phyloP scores from a whole-genome alignment of 371 early-diverging fungal genomes.

The Mucor indicus region DNA sequence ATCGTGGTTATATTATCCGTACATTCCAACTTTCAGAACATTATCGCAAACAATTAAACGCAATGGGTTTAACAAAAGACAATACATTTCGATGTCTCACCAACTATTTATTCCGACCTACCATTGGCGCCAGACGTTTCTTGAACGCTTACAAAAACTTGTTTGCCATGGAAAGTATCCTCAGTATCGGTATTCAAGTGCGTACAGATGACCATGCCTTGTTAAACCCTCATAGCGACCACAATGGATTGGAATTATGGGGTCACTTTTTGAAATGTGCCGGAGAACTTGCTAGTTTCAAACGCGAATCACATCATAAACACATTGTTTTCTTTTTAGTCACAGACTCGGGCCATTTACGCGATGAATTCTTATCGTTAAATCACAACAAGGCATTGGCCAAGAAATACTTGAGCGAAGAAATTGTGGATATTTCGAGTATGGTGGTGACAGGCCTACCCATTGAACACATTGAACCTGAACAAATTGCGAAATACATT shows the following conservation, averaged over 20 bases:
- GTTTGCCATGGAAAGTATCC: conserved; percentile 41
- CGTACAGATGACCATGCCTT: conserved; percentile 42
- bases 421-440: conserved; percentile 23
- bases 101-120: conserved; percentile 46
- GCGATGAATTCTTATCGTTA: conserved; percentile 37
- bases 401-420: conserved; percentile 18
- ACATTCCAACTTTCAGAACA: conserved; percentile 35
- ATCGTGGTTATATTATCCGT: conserved; percentile 47
- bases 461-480: conserved; percentile 45
- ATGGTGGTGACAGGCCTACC: conserved; percentile 45
- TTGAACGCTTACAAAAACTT: conserved; percentile 40
- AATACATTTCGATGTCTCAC: conserved; percentile 43
- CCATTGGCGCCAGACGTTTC: conserved; percentile 42
- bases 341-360: conserved; percentile 39
- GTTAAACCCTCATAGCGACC: conserved; percentile 36
- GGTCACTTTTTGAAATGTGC: conserved; percentile 47
- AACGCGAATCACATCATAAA: conserved; percentile 34
- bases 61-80: conserved; percentile 38
- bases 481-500: conserved; percentile 29
- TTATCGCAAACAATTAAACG: conserved; percentile 22
- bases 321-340: conserved; percentile 43
- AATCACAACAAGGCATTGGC: conserved; percentile 25
- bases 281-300: conserved; percentile 32
- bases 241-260: conserved; percentile 35
- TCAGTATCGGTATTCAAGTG: conserved; percentile 42